Percentiles rank a stretch among this genome's conserved stretches.
These are phyloP conservation scores for Neurospora sp. DNA, from an alignment of 2,329 filamentous ascomycete genomes.

Conservation along the genomic window DNA sequence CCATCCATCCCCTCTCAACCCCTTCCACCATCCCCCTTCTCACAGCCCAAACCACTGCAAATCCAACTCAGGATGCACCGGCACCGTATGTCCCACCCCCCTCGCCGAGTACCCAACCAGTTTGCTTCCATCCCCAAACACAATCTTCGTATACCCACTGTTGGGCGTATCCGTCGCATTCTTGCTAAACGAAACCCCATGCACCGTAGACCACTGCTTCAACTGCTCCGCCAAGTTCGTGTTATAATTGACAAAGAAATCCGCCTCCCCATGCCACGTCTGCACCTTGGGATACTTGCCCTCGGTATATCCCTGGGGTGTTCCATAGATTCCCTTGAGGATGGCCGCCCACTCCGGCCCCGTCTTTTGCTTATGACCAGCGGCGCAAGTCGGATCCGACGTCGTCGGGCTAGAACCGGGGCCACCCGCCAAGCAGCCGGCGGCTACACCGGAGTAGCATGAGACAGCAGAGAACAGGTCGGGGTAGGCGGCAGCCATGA, in stretches of 20 bases:
- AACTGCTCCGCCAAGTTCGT: conserved; percentile 33
- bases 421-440: conserved; percentile 28
- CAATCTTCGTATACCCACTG: conserved; percentile 8
- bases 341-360: conserved; percentile 8
- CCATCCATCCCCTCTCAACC: not conserved
- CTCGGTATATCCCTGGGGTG: not conserved
- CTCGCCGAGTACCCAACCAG: conserved; percentile 10
- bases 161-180: conserved; percentile 8
- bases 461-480: conserved; percentile 33
- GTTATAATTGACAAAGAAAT: conserved; percentile 2
- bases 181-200: conserved; percentile 26
- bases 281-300: conserved; percentile 2
- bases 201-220: conserved; percentile 45
- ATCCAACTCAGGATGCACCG: conserved; percentile 8
- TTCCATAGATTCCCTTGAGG: not conserved
- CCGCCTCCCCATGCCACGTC: conserved; percentile 6
- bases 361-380: conserved; percentile 21
- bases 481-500: conserved; percentile 34
- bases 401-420: conserved; percentile 5
- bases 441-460: conserved; percentile 32
- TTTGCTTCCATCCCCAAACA: conserved; percentile 9
- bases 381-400: conserved; percentile 30
- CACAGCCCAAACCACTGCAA: conserved; percentile 10
- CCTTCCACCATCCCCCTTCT: not conserved
- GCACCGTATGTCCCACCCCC: conserved; percentile 11